Evolutionary conservation across 768 basidiomycete species (phyloP), one percentile per base, ranked within the genome.

Genomic region (Lentinus brumalis): DNA sequence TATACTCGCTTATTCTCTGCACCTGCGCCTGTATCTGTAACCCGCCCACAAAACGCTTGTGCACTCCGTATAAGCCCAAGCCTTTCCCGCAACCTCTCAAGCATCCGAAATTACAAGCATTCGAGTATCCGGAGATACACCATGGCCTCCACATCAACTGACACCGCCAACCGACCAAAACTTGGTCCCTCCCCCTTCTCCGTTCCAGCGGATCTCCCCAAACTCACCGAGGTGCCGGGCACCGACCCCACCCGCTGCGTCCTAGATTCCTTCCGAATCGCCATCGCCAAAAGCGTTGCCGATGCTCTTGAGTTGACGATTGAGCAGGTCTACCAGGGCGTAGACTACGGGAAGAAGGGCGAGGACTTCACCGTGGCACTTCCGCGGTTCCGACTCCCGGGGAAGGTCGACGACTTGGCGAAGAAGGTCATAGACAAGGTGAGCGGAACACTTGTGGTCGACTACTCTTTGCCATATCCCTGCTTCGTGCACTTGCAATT

Each of bases 261-360:
- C 9, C 74, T 94, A 42, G 94, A 94, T 72, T 79, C 86, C 4
- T 96, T 93, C 79, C 81, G 91, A 56, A 86, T 82, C n/a, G 83
- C 92, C 41, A 90, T 94, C 66, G 92, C 94, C 4, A 81, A 87
- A 68, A 81, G 82, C 61, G 70, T 93, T 32, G 83, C 86, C 8
- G 86, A 89, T 53, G 82, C 85, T 0, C 75, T 93, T 7, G 85
- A 86, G 31, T 75, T 96, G 53, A 80, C 88, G 0, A 61, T 93
- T 30, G 90, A 91, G 42, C 86, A 92, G 68, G 93, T 87, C 0
- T 97, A 92, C 74, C 73, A 82, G 29, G 95, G 92, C 21, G 89
- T 97, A 0, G 90, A 95, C 71, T 91, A 89, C 64, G 93, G 92
- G 39, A 94, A 96, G 76, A 96, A 96, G 75, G 93, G 91, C n/a